Conservation (phyloP, 2,329 filamentous ascomycete species). For the Thielaviopsis ethacetica region DNA sequence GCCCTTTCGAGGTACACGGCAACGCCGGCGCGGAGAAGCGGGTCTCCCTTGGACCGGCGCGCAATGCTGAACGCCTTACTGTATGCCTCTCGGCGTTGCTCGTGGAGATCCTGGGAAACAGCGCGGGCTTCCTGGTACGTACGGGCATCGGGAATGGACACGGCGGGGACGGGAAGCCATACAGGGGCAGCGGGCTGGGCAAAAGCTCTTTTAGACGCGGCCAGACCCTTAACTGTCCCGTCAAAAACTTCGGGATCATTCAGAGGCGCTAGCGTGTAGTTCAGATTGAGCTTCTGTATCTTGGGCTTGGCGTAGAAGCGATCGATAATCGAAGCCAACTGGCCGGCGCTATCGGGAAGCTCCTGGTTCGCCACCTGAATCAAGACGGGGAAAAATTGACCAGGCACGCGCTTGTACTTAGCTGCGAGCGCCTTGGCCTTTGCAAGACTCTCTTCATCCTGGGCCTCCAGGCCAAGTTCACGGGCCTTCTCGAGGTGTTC, state of each 20-base stretch:
- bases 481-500: slow-evolving; percentile 29
- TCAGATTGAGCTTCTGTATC: slow-evolving; percentile 21
- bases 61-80: slow-evolving; percentile 25
- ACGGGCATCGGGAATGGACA: background rate
- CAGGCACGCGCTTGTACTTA: slow-evolving; percentile 27
- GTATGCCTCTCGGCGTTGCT: slow-evolving; percentile 12
- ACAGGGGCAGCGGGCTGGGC: background rate
- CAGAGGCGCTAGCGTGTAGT: slow-evolving; percentile 24
- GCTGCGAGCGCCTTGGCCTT: slow-evolving; percentile 20
- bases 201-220: background rate
- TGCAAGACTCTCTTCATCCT: slow-evolving; percentile 18
- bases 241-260: slow-evolving; percentile 14
- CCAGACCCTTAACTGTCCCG: background rate
- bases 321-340: slow-evolving; percentile 26
- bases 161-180: background rate
- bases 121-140: background rate
- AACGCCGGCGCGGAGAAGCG: slow-evolving; percentile 58
- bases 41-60: slow-evolving; percentile 46
- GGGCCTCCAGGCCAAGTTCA: slow-evolving; percentile 20
- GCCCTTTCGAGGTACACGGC: slow-evolving; percentile 59
- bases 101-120: background rate
- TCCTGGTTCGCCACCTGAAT: slow-evolving; percentile 23
- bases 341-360: slow-evolving; percentile 21
- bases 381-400: slow-evolving; percentile 25
- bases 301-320: slow-evolving; percentile 25